These are phyloP conservation scores for Coemansia sp. DNA, from an alignment of 192 early-diverging fungal genomes.

Conservation along the genomic window DNA sequence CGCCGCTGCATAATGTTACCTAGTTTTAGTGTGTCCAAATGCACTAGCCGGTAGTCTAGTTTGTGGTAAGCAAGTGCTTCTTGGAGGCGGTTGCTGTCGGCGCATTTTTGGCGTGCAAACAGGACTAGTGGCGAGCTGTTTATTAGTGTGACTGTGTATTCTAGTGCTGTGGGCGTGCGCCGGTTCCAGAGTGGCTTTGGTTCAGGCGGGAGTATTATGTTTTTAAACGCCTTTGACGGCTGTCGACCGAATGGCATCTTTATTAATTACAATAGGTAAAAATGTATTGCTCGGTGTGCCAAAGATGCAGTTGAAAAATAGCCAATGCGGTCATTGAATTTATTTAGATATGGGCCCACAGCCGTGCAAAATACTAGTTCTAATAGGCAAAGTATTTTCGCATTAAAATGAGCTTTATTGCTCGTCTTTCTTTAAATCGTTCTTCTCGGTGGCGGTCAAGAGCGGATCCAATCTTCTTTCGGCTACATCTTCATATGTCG, in stretches of 20 bases:
- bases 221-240: conserved; percentile 35
- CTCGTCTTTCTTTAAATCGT: background rate
- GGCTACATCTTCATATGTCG: background rate
- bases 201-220: conserved; percentile 27
- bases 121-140: conserved; percentile 39
- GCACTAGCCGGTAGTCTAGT: conserved; percentile 22
- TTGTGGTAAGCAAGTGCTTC: conserved; percentile 3
- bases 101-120: conserved; percentile 32
- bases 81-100: conserved; percentile 18
- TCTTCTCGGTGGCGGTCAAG: background rate
- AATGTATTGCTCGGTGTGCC: too few relatives aligned
- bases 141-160: conserved; percentile 28
- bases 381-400: too few relatives aligned
- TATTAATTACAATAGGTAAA: too few relatives aligned
- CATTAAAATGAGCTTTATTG: background rate
- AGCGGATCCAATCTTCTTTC: background rate
- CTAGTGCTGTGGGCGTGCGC: conserved; percentile 30
- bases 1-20: conserved; percentile 39
- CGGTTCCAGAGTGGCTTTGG: conserved; percentile 28
- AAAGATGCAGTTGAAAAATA: too few relatives aligned
- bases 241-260: conserved; percentile 17
- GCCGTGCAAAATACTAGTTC: too few relatives aligned
- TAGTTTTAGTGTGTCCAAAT: conserved; percentile 23
- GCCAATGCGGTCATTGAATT: too few relatives aligned
- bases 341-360: too few relatives aligned